Conservation (phyloP, 805 yeast species). For the Saccharomycopsis olivae region DNA sequence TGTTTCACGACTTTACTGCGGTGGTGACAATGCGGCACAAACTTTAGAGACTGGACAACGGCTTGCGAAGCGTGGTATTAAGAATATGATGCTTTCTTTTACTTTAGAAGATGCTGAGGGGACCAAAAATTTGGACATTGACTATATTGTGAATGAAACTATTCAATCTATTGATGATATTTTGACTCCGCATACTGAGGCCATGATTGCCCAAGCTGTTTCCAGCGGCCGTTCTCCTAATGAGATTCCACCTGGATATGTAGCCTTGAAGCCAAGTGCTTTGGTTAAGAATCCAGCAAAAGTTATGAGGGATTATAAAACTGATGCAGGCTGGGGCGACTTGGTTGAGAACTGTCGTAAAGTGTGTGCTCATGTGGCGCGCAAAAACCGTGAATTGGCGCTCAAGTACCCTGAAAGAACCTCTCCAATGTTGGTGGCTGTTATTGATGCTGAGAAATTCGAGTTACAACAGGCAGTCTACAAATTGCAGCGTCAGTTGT, state of each 20-base stretch:
- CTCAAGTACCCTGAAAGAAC: slow-evolving; percentile 49
- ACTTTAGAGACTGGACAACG: slow-evolving; percentile 62
- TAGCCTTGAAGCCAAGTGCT: slow-evolving; percentile 92
- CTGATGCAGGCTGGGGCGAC: slow-evolving; percentile 43
- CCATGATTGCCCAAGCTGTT: slow-evolving; percentile 34
- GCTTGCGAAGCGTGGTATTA: slow-evolving; percentile 63
- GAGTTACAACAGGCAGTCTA: slow-evolving; percentile 88
- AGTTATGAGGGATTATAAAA: slow-evolving; percentile 50
- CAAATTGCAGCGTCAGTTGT: slow-evolving; percentile 74
- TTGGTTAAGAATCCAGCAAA: slow-evolving; percentile 67
- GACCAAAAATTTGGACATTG: slow-evolving; percentile 44
- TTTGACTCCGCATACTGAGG: slow-evolving; percentile 58
- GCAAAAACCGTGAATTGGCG: slow-evolving; percentile 40
- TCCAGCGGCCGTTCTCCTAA: slow-evolving; percentile 36
- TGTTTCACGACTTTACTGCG: slow-evolving; percentile 79
- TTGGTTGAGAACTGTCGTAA: slow-evolving; percentile 57
- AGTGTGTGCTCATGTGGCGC: slow-evolving; percentile 46
- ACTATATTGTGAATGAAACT: slow-evolving; percentile 52
- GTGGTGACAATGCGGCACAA: slow-evolving; percentile 70
- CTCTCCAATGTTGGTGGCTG: slow-evolving; percentile 65
- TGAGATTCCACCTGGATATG: slow-evolving; percentile 79
- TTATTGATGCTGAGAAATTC: slow-evolving; percentile 86
- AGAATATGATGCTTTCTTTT: slow-evolving; percentile 91
- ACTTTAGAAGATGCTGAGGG: slow-evolving; percentile 93
- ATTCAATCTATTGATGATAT: slow-evolving; percentile 56